Evolutionary conservation across 177 flowering plant genomes (phyloP).

Genomic region (Vitis hybrid): DNA sequence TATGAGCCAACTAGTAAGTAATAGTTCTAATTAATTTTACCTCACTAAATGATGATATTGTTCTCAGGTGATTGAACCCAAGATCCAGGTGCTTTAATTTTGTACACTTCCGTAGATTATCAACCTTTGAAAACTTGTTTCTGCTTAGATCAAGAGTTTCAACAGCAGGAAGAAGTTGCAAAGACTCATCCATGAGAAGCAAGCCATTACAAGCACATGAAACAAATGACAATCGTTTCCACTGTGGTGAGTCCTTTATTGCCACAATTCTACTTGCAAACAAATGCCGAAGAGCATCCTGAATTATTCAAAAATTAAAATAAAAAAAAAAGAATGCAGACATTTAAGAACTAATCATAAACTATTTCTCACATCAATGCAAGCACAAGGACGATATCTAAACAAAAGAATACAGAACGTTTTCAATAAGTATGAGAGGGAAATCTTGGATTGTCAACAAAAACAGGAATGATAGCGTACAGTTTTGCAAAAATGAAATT

Average conservation of each 20-base stretch:
- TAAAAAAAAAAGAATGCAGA: neutral
- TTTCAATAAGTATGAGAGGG: too few species aligned
- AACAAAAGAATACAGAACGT: neutral
- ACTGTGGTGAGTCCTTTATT: conserved; percentile 75
- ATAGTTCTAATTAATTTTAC: conserved; percentile 26
- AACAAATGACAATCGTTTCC: conserved; percentile 77
- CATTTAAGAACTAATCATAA: too few species aligned
- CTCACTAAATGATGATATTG: conserved; percentile 64
- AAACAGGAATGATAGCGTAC: too few species aligned
- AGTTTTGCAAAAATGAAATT: too few species aligned
- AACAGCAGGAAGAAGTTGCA: conserved; percentile 87
- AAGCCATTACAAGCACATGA: conserved; percentile 84
- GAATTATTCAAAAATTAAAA: conserved; percentile 2
- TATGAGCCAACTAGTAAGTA: too few species aligned
- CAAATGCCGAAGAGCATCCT: conserved; percentile 95
- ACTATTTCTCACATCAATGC: neutral
- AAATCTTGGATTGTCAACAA: too few species aligned
- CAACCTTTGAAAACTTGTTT: conserved; percentile 81
- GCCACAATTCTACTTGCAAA: conserved; percentile 91
- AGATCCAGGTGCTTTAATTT: conserved; percentile 84
- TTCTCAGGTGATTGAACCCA: conserved; percentile 81
- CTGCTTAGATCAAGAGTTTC: conserved; percentile 92
- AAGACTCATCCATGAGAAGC: conserved; percentile 91
- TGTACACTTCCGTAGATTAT: conserved; percentile 72
- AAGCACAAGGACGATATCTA: neutral